These are phyloP conservation scores for Mycena amicta DNA, from an alignment of 768 basidiomycete species.

Conservation along the genomic window DNA sequence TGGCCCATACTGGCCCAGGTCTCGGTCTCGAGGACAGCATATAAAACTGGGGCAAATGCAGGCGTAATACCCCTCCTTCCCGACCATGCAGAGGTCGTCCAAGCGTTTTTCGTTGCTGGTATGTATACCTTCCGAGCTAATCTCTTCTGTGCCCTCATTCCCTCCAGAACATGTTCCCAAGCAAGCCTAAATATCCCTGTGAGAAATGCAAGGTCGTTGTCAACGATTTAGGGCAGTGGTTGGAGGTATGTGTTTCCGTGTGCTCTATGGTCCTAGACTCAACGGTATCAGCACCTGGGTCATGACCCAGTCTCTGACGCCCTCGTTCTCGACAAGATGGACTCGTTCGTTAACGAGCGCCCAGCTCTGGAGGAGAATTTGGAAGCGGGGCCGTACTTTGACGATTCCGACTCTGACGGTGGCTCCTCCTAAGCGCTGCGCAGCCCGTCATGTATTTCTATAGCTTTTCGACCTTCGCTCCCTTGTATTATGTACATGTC, in stretches of 20 bases:
- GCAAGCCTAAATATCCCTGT: conserved; percentile 13
- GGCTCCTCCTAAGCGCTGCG: too few relatives aligned
- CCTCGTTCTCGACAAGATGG: conserved; percentile 8
- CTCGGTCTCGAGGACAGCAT: background rate
- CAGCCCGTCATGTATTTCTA: background rate
- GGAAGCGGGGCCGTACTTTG: conserved; percentile 8
- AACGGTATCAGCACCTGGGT: conserved; percentile 7
- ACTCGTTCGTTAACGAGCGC: conserved; percentile 16
- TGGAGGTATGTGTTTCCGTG: background rate
- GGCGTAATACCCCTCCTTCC: background rate
- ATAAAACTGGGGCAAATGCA: background rate
- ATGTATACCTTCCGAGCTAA: background rate
- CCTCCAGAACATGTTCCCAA: conserved; percentile 6
- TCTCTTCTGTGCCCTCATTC: background rate
- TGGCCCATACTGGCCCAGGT: background rate
- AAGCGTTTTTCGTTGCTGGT: conserved; percentile 14
- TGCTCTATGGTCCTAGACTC: background rate
- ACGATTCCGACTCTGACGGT: background rate
- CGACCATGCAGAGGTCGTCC: background rate
- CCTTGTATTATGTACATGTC: background rate
- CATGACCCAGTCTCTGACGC: conserved; percentile 17
- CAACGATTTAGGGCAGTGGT: conserved; percentile 11
- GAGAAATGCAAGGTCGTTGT: conserved; percentile 11
- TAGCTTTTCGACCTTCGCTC: too few relatives aligned
- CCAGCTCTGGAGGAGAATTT: conserved; percentile 4